phyloP scores from a whole-genome alignment of 1,284 basidiomycete genomes.

The Moniliophthora roreri region DNA sequence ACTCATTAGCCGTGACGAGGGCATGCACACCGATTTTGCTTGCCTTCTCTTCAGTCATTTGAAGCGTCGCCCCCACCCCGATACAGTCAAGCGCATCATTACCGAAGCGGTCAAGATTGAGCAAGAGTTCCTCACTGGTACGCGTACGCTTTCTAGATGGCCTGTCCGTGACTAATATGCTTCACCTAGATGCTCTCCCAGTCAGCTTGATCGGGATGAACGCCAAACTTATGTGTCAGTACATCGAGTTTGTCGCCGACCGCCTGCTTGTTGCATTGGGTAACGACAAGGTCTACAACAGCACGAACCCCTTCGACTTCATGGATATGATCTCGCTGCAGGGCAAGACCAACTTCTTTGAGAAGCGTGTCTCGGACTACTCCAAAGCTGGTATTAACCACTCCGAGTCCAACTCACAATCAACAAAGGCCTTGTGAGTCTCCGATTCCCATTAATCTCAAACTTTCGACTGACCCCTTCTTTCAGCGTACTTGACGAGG shows the following conservation, averaged over 20 bases:
- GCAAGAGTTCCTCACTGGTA: slow-evolving; percentile 83
- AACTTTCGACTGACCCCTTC: not conserved
- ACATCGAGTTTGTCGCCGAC: slow-evolving; percentile 88
- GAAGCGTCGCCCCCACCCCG: slow-evolving; percentile 76
- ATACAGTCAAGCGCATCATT: slow-evolving; percentile 75
- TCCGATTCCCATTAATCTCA: too few species aligned
- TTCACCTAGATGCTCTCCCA: slow-evolving; percentile 49
- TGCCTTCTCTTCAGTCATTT: slow-evolving; percentile 93
- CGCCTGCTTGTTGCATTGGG: slow-evolving; percentile 82
- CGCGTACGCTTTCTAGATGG: not conserved
- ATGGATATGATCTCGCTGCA: slow-evolving; percentile 96
- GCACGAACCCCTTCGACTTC: slow-evolving; percentile 83
- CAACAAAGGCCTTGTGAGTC: slow-evolving; percentile 2
- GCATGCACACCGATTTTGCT: slow-evolving; percentile 98
- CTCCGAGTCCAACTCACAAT: not conserved
- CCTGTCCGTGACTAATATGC: not conserved
- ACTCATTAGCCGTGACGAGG: slow-evolving; percentile 96
- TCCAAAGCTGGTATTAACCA: slow-evolving; percentile 37
- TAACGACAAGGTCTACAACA: slow-evolving; percentile 78
- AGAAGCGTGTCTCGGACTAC: slow-evolving; percentile 92
- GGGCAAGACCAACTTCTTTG: slow-evolving; percentile 83
- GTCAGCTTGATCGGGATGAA: slow-evolving; percentile 67
- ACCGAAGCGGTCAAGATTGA: slow-evolving; percentile 84
- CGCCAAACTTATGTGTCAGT: slow-evolving; percentile 70
- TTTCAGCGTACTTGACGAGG: not conserved